These are phyloP conservation scores for Aspergillus cejpii DNA, from an alignment of 2,329 filamentous ascomycete genomes.

Conservation along the genomic window DNA sequence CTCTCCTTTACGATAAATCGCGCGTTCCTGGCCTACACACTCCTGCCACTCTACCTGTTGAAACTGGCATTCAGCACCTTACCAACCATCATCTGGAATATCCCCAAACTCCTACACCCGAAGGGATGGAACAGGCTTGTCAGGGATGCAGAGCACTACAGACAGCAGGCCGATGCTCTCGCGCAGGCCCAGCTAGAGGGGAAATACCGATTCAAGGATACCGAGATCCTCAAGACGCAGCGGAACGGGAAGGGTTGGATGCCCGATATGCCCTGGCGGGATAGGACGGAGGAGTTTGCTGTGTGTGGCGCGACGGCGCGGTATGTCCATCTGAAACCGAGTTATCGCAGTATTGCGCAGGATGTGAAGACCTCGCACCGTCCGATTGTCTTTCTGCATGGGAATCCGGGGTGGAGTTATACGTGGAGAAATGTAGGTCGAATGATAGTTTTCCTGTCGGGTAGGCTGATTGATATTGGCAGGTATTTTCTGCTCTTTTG, in stretches of 20 bases:
- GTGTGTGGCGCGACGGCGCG: slow-evolving; percentile 1
- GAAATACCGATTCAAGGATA: neutral
- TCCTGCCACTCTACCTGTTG: neutral
- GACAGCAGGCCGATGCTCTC: neutral
- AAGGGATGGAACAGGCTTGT: neutral
- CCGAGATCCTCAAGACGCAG: neutral
- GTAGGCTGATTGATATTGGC: too few relatives aligned
- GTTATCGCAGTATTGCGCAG: neutral
- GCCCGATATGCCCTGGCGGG: neutral
- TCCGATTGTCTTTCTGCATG: slow-evolving; percentile 13
- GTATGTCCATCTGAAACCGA: slow-evolving; percentile 1
- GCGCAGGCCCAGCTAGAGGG: neutral
- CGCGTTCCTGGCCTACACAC: neutral
- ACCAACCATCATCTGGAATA: neutral
- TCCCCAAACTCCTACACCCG: neutral
- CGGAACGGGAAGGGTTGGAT: neutral
- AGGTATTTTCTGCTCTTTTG: neutral
- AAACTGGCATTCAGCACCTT: neutral
- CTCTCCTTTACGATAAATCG: neutral
- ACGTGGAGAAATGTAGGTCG: slow-evolving; percentile 15
- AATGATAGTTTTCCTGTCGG: too few relatives aligned
- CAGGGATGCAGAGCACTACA: neutral
- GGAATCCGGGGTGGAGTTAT: slow-evolving; percentile 14
- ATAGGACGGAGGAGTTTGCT: neutral
- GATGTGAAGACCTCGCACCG: neutral